These are phyloP conservation scores for Termitomyces heimii DNA, from an alignment of 768 basidiomycete genomes.

Conservation along the genomic window DNA sequence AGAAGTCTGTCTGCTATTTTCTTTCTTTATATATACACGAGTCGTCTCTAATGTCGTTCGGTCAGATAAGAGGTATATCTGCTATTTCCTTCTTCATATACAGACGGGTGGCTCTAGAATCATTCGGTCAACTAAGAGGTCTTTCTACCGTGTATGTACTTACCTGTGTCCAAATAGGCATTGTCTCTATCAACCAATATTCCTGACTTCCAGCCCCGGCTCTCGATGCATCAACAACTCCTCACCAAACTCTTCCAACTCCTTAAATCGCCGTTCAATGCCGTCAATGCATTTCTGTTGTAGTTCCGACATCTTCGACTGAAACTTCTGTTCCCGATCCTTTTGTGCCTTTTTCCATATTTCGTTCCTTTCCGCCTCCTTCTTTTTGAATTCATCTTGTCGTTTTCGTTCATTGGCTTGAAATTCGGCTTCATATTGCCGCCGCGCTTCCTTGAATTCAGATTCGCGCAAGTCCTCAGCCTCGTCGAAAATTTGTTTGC, in stretches of 20 bases:
- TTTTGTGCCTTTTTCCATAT: neutral
- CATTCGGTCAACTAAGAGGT: too few relatives aligned
- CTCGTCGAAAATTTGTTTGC: neutral
- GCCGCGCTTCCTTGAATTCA: neutral
- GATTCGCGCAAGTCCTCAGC: neutral
- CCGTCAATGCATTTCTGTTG: neutral
- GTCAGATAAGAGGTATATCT: too few relatives aligned
- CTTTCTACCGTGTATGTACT: too few relatives aligned
- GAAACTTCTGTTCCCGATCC: neutral
- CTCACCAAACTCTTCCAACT: neutral
- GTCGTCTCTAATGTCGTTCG: too few relatives aligned
- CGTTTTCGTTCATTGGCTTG: neutral
- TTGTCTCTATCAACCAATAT: too few relatives aligned
- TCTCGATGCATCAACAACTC: neutral
- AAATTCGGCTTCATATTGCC: neutral
- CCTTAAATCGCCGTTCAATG: neutral
- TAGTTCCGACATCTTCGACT: neutral
- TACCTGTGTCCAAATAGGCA: too few relatives aligned
- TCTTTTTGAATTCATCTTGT: neutral
- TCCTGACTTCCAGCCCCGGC: too few relatives aligned
- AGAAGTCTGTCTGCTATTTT: too few relatives aligned
- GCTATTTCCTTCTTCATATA: too few relatives aligned
- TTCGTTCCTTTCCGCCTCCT: neutral
- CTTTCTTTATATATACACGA: too few relatives aligned
- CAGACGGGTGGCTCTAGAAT: too few relatives aligned